Conservation (phyloP, 495 filamentous ascomycete species). For the Sabuloglossum arenarium region DNA sequence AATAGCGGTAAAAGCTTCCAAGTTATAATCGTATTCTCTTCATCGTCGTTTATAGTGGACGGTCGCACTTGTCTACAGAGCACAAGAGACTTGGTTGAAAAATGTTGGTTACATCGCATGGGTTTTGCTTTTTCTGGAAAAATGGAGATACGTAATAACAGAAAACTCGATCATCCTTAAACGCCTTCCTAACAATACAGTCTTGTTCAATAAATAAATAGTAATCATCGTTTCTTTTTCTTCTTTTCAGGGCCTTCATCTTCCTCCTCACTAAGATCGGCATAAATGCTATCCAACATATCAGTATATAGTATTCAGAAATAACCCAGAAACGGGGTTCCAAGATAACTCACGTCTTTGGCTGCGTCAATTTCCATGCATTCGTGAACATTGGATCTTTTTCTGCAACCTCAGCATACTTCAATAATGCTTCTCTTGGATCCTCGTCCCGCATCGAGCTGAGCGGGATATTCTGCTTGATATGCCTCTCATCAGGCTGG, state of each 20-base stretch:
- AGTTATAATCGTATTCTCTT: not conserved
- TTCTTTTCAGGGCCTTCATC: conserved; percentile 43
- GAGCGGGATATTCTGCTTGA: conserved; percentile 68
- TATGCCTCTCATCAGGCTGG: conserved; percentile 76
- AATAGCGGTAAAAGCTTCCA: not conserved
- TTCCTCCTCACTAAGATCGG: conserved; percentile 82
- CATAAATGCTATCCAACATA: conserved; percentile 36
- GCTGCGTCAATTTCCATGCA: conserved; percentile 84
- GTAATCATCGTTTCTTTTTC: conserved; percentile 26
- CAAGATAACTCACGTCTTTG: conserved; percentile 32
- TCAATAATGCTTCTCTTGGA: conserved; percentile 78
- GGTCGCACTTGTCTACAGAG: too few relatives aligned
- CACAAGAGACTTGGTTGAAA: too few relatives aligned
- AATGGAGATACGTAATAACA: too few relatives aligned
- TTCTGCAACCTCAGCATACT: conserved; percentile 86
- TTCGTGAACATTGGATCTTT: conserved; percentile 87
- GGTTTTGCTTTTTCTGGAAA: too few relatives aligned
- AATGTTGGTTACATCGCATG: too few relatives aligned
- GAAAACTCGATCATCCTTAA: not conserved
- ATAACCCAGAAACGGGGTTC: not conserved
- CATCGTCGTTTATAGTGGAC: not conserved
- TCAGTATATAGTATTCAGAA: not conserved
- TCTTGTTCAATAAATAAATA: not conserved
- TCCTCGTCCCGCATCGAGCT: conserved; percentile 96
- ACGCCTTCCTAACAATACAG: not conserved